Base-by-base conservation (phyloP, 2,329 filamentous ascomycete species). In the Venturia effusa region DNA sequence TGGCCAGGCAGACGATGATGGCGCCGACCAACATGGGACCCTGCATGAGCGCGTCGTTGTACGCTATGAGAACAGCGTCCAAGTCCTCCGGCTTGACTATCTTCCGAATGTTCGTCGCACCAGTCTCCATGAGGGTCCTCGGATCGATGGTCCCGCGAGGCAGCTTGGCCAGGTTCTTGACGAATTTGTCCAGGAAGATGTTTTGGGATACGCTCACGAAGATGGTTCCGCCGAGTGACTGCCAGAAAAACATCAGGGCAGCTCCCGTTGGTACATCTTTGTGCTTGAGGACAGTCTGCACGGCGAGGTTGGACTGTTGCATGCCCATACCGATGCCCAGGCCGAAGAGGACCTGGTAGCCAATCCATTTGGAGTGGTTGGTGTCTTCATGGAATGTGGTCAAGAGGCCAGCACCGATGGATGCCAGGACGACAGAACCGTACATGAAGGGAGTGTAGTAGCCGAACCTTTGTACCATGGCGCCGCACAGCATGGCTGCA, bases 401-500 rank as follows among this genome's bases (percentile, higher is more conserved):
- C 1, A 77, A 66, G 64, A 78, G 67, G 55, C 75, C 76, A 8
- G 70, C 64, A 27, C 74, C 76, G 62, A 76, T 69, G 30, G 74
- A 66, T 66, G 74, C 73, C 61, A 78, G 22, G 13, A 70, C 69
- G 19, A 74, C 68, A 13, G 73, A 71, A 10, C 71, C n/a, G 15
- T 74, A 66, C 64, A 78, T 69, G 68, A 73, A 70, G 55, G 67
- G 76, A 63, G 66, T 69, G 65, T 73, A 75, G 67, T 75, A 75
- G 17, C 74, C 76, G 62, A 76, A 69, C 24, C 72, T 66, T 66
- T 74, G 73, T 57, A 77, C 27, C 17, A 70, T 68, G 24, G 73
- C 68, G 15, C 73, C 72, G n/a, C 71, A 22, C 13, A 74, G 65
- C 63, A 78, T 70, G 67, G 73, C 66, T 41, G 66, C 66, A 19